Percentiles rank a stretch among this genome's conserved stretches.
phyloP scores from a whole-genome alignment of 2,329 filamentous ascomycete genomes.

The Penicillium carneum region DNA sequence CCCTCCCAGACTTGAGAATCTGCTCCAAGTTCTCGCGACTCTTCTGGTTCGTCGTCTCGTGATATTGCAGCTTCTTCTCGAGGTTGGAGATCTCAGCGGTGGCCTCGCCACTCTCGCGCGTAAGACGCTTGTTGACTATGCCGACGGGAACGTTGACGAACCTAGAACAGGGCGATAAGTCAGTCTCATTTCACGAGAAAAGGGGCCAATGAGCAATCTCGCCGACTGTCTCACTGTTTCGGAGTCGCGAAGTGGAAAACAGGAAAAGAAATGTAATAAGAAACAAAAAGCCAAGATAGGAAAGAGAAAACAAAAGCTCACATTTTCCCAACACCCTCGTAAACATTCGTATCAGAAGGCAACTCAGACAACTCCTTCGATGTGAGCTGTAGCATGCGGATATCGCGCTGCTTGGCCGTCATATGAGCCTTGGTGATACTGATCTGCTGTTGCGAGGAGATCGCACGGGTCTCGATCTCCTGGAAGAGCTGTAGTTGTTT shows the following conservation, averaged over 20 bases:
- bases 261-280: constrained; percentile 7
- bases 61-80: constrained; percentile 87
- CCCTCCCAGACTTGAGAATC: constrained; percentile 70
- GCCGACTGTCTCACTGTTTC: not conserved
- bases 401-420: constrained; percentile 82
- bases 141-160: constrained; percentile 80
- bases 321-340: constrained; percentile 98
- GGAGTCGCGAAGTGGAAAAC: not conserved
- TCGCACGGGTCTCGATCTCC: constrained; percentile 90
- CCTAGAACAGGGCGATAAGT: constrained; percentile 60
- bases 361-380: constrained; percentile 80
- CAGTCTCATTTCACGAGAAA: constrained; percentile 5
- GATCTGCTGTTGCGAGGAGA: constrained; percentile 90
- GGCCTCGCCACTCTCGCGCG: constrained; percentile 74
- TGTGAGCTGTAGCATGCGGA: constrained; percentile 86
- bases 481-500: constrained; percentile 73
- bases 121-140: constrained; percentile 77
- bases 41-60: constrained; percentile 95
- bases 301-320: constrained; percentile 56
- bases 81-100: constrained; percentile 80
- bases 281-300: constrained; percentile 22
- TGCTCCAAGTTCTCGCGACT: constrained; percentile 89
- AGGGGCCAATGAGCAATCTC: not conserved
- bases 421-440: constrained; percentile 84
- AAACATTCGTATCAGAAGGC: constrained; percentile 77